Conservation (phyloP, 805 yeast genomes). For the Lipomyces yamadae region DNA sequence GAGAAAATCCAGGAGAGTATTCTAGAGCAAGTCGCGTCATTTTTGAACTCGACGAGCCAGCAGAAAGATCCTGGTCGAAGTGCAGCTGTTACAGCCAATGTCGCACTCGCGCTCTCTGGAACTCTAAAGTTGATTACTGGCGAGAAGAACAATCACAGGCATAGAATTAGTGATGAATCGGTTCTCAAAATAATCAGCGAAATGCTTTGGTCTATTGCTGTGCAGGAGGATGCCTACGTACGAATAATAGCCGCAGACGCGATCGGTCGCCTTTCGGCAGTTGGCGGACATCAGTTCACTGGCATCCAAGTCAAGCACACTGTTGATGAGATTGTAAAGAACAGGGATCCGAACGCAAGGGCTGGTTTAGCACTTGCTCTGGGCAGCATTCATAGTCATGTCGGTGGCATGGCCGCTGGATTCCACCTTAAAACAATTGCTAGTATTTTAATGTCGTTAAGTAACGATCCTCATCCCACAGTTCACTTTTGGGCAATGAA, state of each 20-base stretch:
- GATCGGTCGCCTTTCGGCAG: slow-evolving; percentile 56
- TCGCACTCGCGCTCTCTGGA: slow-evolving; percentile 67
- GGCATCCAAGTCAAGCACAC: slow-evolving; percentile 50
- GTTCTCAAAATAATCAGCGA: slow-evolving; percentile 57
- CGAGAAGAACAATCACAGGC: slow-evolving; percentile 10
- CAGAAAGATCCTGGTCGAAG: slow-evolving; percentile 46
- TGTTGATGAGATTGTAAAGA: slow-evolving; percentile 69
- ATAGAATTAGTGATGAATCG: slow-evolving; percentile 24
- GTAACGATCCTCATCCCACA: slow-evolving; percentile 81
- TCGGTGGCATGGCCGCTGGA: slow-evolving; percentile 46
- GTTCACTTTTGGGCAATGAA: slow-evolving; percentile 76
- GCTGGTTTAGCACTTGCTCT: slow-evolving; percentile 60
- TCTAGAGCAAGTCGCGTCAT: slow-evolving; percentile 74
- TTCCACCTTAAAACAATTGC: slow-evolving; percentile 54
- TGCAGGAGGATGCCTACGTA: slow-evolving; percentile 47
- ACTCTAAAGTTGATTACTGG: slow-evolving; percentile 44
- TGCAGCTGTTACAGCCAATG: slow-evolving; percentile 63
- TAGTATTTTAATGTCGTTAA: slow-evolving; percentile 62
- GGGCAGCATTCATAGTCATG: slow-evolving; percentile 53
- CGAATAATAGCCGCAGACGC: slow-evolving; percentile 59
- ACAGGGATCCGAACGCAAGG: slow-evolving; percentile 66
- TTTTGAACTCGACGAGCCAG: slow-evolving; percentile 51
- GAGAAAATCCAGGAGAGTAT: slow-evolving; percentile 83
- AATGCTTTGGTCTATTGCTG: slow-evolving; percentile 46
- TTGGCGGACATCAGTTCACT: slow-evolving; percentile 42